These are phyloP conservation scores for Beauveria caledonica DNA, from an alignment of 2,329 filamentous ascomycete species.

Conservation along the genomic window DNA sequence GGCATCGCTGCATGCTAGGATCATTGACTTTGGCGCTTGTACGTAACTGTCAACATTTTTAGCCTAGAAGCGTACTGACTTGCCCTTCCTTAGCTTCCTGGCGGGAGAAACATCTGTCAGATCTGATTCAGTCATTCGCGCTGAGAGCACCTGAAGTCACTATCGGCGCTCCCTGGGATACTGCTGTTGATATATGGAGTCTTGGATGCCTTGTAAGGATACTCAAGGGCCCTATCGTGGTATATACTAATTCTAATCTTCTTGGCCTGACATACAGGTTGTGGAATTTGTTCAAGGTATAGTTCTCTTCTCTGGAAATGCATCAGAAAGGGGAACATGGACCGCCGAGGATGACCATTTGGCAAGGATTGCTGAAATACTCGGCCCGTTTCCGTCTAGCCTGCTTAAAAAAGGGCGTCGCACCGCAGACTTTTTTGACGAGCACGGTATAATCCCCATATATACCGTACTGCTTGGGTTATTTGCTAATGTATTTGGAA, in stretches of 20 bases:
- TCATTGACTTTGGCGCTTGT: conserved; percentile 10
- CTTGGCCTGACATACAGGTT: neutral
- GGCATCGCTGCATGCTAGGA: neutral
- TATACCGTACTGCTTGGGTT: neutral
- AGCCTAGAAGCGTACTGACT: neutral
- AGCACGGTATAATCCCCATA: neutral
- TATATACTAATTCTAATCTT: neutral
- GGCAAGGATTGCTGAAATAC: neutral
- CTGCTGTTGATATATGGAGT: conserved; percentile 18
- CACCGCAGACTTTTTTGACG: neutral
- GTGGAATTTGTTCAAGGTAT: conserved; percentile 1
- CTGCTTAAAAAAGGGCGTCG: neutral
- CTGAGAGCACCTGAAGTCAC: conserved; percentile 20
- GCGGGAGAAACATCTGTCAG: conserved; percentile 16
- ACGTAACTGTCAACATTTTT: neutral
- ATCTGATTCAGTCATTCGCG: conserved; percentile 17
- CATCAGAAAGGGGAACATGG: neutral
- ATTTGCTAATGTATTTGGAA: neutral
- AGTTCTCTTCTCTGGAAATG: neutral
- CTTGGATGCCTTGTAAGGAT: conserved; percentile 13
- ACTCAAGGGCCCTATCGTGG: neutral
- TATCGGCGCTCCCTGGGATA: conserved; percentile 17
- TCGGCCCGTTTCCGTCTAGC: neutral
- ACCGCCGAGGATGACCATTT: conserved; percentile 1
- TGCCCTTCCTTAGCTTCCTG: conserved; percentile 16